Conservation (phyloP, 73 alveolate genomes). For the Paramecium pentaurelia region DNA sequence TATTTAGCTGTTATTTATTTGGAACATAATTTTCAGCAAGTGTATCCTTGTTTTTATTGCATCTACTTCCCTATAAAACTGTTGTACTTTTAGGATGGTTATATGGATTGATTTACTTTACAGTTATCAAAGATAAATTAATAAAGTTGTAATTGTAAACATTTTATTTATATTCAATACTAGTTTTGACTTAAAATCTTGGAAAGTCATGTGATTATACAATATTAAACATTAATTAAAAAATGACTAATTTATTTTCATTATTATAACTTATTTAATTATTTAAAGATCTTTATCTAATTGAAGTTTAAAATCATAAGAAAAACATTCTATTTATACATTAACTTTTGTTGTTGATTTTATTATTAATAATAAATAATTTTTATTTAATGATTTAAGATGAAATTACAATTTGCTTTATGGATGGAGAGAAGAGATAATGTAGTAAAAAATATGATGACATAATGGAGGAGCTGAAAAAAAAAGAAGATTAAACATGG, state of each 20-base stretch:
- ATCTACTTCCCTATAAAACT: slow-evolving; percentile 4
- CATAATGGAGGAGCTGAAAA: no score
- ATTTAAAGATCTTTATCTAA: no score
- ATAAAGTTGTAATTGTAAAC: neutral
- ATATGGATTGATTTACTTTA: slow-evolving; percentile 1
- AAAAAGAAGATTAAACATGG: no score
- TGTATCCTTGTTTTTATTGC: neutral
- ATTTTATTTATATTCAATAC: neutral
- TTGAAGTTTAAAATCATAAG: no score
- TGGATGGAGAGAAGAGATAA: no score
- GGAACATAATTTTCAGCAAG: neutral
- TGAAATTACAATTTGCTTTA: no score
- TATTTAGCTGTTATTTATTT: neutral
- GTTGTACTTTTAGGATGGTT: slow-evolving; percentile 13
- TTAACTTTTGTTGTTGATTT: no score
- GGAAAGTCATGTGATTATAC: neutral
- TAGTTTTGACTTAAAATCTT: slow-evolving; percentile 4
- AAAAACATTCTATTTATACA: no score
- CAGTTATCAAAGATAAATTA: neutral
- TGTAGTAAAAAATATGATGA: no score
- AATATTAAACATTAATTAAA: neutral
- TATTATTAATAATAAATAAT: no score
- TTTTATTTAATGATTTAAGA: no score
- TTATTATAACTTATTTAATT: no score
- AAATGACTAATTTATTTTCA: neutral